Conservation (phyloP, 306 rosid species). For the Neltuma alba region DNA sequence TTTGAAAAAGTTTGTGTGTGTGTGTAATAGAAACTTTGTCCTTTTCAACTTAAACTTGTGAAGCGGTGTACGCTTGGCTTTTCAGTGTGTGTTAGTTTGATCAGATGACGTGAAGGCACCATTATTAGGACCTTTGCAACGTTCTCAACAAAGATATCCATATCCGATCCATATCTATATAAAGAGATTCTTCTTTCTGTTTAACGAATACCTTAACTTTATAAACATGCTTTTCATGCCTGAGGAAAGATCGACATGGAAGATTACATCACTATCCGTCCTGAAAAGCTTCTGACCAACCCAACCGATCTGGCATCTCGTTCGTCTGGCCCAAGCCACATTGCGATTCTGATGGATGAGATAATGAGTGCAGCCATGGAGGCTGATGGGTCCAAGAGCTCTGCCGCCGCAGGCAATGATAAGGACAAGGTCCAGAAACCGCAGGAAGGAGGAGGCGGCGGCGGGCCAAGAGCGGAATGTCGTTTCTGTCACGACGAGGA, state of each 20-base stretch:
- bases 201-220: too few relatives aligned
- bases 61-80: neutral
- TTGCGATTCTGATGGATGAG: neutral
- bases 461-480: neutral
- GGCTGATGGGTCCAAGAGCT: neutral
- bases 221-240: neutral
- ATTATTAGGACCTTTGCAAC: neutral
- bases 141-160: neutral
- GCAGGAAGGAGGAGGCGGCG: neutral
- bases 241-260: neutral
- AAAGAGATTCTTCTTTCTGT: neutral
- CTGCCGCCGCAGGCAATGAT: neutral
- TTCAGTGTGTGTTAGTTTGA: neutral
- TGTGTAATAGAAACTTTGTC: neutral
- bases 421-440: neutral
- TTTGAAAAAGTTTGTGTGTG: neutral
- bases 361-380: neutral
- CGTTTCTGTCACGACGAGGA: constrained; percentile 36
- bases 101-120: neutral
- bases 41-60: neutral
- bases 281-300: neutral
- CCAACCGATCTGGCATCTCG: neutral
- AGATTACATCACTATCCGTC: neutral
- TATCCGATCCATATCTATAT: too few relatives aligned
- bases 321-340: neutral